Evolutionary conservation across 768 basidiomycete genomes (phyloP).

Genomic region (Trametes elegans): DNA sequence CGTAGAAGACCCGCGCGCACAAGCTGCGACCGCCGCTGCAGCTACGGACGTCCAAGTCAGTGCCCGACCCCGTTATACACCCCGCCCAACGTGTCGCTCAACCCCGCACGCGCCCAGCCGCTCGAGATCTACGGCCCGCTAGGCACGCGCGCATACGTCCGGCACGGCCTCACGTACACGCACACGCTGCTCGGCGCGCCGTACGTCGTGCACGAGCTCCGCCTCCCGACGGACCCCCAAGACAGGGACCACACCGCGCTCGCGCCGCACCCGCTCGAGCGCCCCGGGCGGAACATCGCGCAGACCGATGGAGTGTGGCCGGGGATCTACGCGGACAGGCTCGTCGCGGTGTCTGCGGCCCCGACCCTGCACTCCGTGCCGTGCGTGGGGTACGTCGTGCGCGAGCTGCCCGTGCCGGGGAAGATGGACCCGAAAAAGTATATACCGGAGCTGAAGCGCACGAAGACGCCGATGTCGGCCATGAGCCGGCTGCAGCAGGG

Average conservation of each 20-base stretch:
- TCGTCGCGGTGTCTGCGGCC: slow-evolving; percentile 67
- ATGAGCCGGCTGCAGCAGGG: slow-evolving; percentile 69
- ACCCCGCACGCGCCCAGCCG: slow-evolving; percentile 39
- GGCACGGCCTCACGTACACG: slow-evolving; percentile 64
- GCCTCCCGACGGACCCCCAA: slow-evolving; percentile 56
- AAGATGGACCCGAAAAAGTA: slow-evolving; percentile 71
- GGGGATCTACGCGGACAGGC: slow-evolving; percentile 55
- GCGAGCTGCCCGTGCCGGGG: slow-evolving; percentile 70
- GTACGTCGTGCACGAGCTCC: slow-evolving; percentile 84
- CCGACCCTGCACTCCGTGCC: slow-evolving; percentile 80
- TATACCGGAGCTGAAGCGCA: slow-evolving; percentile 65
- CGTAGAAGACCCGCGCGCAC: slow-evolving; percentile 54
- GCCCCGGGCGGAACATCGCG: slow-evolving; percentile 62
- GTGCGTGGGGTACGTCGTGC: slow-evolving; percentile 76
- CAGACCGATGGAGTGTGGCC: slow-evolving; percentile 63
- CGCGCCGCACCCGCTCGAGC: slow-evolving; percentile 52
- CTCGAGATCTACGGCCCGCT: slow-evolving; percentile 85
- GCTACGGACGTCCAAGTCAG: slow-evolving; percentile 13
- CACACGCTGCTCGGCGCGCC: slow-evolving; percentile 62
- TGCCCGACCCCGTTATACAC: background rate
- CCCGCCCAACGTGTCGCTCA: slow-evolving; percentile 7
- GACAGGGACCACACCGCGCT: slow-evolving; percentile 48
- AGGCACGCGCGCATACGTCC: slow-evolving; percentile 80
- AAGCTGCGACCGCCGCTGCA: background rate
- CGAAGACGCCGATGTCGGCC: slow-evolving; percentile 63